These are phyloP conservation scores for Phoenix roebelenii DNA, from an alignment of 176 grass and related monocot genomes.

Conservation along the genomic window DNA sequence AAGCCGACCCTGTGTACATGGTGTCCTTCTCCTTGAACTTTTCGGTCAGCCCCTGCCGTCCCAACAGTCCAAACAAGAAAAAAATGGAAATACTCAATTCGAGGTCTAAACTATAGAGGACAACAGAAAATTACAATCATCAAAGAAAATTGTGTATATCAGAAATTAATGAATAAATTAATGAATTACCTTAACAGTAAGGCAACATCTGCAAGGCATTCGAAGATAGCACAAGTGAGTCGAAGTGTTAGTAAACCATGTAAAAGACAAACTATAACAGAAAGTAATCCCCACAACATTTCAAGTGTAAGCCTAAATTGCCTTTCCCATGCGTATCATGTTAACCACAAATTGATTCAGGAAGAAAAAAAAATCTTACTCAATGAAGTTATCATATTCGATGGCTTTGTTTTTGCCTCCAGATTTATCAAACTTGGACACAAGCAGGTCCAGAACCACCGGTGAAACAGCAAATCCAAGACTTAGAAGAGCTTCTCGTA, in stretches of 20 bases:
- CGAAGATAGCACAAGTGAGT: not conserved
- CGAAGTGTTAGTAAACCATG: slow-evolving; percentile 5
- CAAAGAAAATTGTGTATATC: no score
- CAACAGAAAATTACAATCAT: no score
- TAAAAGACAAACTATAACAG: not conserved
- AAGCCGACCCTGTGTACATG: slow-evolving; percentile 51
- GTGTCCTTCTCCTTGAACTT: slow-evolving; percentile 94
- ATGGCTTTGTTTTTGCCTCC: slow-evolving; percentile 72
- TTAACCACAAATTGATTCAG: no score
- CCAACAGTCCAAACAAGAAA: not conserved
- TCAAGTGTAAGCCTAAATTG: no score
- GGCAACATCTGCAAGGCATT: slow-evolving; percentile 61
- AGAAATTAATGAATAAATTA: not conserved
- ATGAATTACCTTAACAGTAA: slow-evolving; percentile 81
- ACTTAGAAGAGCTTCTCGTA: slow-evolving; percentile 79
- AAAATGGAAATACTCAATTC: no score
- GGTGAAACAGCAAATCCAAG: slow-evolving; percentile 88
- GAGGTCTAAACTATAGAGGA: no score
- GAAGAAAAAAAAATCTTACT: slow-evolving; percentile 40
- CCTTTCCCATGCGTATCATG: no score
- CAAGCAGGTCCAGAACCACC: slow-evolving; percentile 69
- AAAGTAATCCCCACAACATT: no score
- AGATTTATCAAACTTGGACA: slow-evolving; percentile 91
- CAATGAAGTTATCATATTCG: slow-evolving; percentile 97
- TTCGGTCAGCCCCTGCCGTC: slow-evolving; percentile 73